phyloP scores from a whole-genome alignment of 2,329 filamentous ascomycete species.

The Beauveria varroae region DNA sequence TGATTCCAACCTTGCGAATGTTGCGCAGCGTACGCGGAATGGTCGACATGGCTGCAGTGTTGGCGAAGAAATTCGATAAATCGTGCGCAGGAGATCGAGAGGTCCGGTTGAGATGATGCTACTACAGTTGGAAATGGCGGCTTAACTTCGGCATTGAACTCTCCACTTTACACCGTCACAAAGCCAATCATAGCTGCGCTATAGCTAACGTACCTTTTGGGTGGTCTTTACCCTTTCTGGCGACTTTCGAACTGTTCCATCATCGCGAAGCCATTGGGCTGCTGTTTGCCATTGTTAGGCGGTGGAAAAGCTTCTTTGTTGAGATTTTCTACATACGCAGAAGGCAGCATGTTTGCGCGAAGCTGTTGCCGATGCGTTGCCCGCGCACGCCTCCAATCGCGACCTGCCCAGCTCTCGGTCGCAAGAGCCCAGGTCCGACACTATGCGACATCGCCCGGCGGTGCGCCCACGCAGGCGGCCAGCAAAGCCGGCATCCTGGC shows the following conservation, averaged over 20 bases:
- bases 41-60: constrained; percentile 70
- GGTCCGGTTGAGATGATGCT: constrained; percentile 11
- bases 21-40: constrained; percentile 79
- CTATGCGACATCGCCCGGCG: constrained; percentile 30
- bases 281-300: neutral
- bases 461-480: constrained; percentile 13
- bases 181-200: neutral
- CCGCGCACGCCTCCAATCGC: constrained; percentile 20
- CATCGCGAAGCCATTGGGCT: neutral
- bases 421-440: constrained; percentile 31
- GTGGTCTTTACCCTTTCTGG: constrained; percentile 8
- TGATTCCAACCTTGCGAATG: constrained; percentile 78
- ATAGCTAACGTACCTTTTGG: neutral
- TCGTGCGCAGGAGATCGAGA: constrained; percentile 8
- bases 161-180: neutral
- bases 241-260: neutral
- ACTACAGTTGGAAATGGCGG: constrained; percentile 22
- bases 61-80: constrained; percentile 20
- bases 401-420: constrained; percentile 21
- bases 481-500: constrained; percentile 36
- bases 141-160: constrained; percentile 20
- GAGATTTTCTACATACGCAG: neutral
- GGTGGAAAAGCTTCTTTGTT: neutral
- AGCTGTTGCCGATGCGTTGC: constrained; percentile 26
- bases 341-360: constrained; percentile 26